Evolutionary conservation across 1,284 basidiomycete genomes (phyloP).

Genomic region (Hortiboletus rubellus): DNA sequence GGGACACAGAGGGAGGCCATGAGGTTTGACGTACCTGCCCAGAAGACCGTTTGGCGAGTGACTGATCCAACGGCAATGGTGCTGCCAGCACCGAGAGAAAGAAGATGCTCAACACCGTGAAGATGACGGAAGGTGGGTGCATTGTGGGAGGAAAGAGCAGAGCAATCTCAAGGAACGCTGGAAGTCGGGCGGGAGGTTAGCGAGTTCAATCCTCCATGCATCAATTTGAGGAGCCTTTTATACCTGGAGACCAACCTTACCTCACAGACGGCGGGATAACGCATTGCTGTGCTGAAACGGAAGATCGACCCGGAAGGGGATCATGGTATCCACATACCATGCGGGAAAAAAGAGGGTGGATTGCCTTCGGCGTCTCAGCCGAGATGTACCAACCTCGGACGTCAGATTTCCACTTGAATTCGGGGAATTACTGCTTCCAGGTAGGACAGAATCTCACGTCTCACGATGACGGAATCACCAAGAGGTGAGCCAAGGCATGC

Average conservation of each 20-base stretch:
- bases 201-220: neutral
- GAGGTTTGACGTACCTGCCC: conserved; percentile 45
- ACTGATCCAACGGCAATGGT: conserved; percentile 41
- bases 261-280: conserved; percentile 29
- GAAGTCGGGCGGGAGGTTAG: conserved; percentile 2
- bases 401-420: conserved; percentile 10
- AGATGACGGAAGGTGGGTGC: conserved; percentile 41
- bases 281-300: conserved; percentile 22
- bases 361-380: conserved; percentile 24
- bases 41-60: conserved; percentile 49
- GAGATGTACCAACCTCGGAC: conserved; percentile 17
- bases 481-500: conserved; percentile 7
- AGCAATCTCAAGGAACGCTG: neutral
- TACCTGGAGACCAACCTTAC: conserved; percentile 29
- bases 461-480: conserved; percentile 23
- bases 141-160: conserved; percentile 28
- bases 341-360: conserved; percentile 22
- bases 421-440: conserved; percentile 22
- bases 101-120: conserved; percentile 46
- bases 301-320: conserved; percentile 35
- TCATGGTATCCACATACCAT: conserved; percentile 20
- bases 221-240: conserved; percentile 24
- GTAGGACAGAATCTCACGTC: conserved; percentile 3
- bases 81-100: conserved; percentile 45
- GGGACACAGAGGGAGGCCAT: too few species aligned